A percentile compares a stretch with the other conserved stretches of the same genome.
phyloP scores from a whole-genome alignment of 2,329 filamentous ascomycete species.

The Colletotrichum liriopes region DNA sequence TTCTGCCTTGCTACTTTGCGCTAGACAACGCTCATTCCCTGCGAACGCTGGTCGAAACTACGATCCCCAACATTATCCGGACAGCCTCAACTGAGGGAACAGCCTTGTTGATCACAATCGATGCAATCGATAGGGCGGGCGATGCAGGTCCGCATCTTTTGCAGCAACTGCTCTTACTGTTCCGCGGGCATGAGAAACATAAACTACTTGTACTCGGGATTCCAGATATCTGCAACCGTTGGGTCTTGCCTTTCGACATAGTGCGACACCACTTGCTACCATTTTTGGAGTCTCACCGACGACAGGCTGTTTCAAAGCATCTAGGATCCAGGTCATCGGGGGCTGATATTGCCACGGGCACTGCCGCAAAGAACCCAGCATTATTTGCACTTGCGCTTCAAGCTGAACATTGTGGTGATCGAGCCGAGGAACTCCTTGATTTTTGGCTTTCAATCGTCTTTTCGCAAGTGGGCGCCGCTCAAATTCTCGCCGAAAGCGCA shows the following conservation, averaged over 20 bases:
- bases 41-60: background rate
- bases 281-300: background rate
- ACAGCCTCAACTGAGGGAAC: background rate
- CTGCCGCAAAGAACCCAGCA: background rate
- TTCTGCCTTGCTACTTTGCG: background rate
- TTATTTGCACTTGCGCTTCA: constrained; percentile 25
- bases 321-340: background rate
- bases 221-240: background rate
- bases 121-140: background rate
- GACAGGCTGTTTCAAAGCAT: background rate
- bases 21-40: background rate
- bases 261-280: constrained; percentile 1
- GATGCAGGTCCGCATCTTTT: background rate
- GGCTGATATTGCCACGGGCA: background rate
- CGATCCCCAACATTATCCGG: background rate
- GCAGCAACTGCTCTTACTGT: background rate
- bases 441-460: background rate
- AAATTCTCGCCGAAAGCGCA: background rate
- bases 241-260: background rate
- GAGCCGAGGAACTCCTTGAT: constrained; percentile 19
- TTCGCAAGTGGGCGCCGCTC: background rate
- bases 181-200: background rate
- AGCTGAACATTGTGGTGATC: background rate
- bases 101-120: background rate
- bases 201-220: constrained; percentile 12